Conservation (phyloP, 2,329 filamentous ascomycete genomes). For the Epichloe typhina region DNA sequence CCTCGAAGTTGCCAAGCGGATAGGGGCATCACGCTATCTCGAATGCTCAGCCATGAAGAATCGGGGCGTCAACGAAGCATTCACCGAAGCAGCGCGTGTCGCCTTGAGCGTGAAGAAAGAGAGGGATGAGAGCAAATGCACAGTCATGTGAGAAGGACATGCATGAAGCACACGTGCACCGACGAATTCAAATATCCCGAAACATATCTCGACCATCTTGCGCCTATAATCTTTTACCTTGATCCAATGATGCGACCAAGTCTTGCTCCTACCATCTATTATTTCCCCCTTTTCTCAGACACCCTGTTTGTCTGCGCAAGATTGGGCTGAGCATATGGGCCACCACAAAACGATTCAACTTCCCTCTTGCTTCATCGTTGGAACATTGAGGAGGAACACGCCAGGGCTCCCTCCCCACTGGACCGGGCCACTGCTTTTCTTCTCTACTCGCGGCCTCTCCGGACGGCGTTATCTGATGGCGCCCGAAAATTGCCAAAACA, state of each 20-base stretch:
- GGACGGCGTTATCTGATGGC: no score
- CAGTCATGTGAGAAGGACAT: conserved; percentile 38
- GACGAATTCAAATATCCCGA: conserved; percentile 3
- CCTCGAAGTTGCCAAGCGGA: conserved; percentile 78
- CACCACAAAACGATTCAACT: background rate
- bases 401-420: no score
- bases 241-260: background rate
- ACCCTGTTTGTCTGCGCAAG: background rate
- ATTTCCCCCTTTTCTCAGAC: background rate
- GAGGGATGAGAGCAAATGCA: conserved; percentile 47
- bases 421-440: no score
- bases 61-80: conserved; percentile 93
- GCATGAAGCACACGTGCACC: background rate
- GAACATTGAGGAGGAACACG: no score
- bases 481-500: no score
- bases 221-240: background rate
- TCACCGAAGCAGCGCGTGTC: conserved; percentile 92
- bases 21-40: conserved; percentile 85
- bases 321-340: background rate
- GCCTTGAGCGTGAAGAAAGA: conserved; percentile 62
- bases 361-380: background rate
- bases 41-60: conserved; percentile 99
- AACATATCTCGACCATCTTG: background rate
- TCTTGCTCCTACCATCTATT: background rate
- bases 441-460: no score